Base-by-base conservation (phyloP, 1,284 basidiomycete genomes). In the Pseudozyma pruni region DNA sequence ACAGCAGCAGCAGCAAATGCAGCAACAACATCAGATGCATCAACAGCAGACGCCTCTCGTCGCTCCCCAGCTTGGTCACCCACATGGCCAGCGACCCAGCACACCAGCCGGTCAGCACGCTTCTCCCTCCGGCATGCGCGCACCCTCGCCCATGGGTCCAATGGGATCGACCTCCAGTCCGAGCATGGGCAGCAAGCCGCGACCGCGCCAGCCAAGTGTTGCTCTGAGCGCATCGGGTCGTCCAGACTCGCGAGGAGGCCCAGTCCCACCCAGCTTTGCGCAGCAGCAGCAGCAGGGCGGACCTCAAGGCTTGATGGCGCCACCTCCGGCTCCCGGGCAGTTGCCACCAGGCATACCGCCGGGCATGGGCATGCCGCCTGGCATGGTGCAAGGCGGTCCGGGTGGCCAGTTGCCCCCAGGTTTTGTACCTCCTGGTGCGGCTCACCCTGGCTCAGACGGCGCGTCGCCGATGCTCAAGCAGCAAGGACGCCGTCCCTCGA, bases 111-210 rank as follows among this genome's bases (percentile, higher is more conserved):
- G 49, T 17, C 72, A 55, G 48, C 60, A 52, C 37, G 69, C 47
- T 29, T 76, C 51, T 23, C 61, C 47, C 37, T 63, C 48, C 20
- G 63, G 48, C 59, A 76, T 59, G 66, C 76, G 53, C 14, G 71
- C 45, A 25, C 74, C 50, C 19, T 74, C 63, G 35, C 69, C 62
- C 33, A 62, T 69, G 56, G 64, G 56, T 22, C 58, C 53, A 7
- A 42, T 47, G 8, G 63, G 59, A n/a, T 45, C 63, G 3, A 55
- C 56, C 2, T 63, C 63, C 9, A 72, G 69, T 31, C 69, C 69
- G 11, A 56, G 46, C 14, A 51, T 69, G 56, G 35, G 22, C 34
- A 42, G 52, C 50, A 68, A 71, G 58, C 38, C 56, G 14, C 47
- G 63, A 10, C 57, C 59, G 35, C 53, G 64, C 13, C 64, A 80